Conservation (phyloP, 2,329 filamentous ascomycete species). For the Hymenoscyphus infarciens region DNA sequence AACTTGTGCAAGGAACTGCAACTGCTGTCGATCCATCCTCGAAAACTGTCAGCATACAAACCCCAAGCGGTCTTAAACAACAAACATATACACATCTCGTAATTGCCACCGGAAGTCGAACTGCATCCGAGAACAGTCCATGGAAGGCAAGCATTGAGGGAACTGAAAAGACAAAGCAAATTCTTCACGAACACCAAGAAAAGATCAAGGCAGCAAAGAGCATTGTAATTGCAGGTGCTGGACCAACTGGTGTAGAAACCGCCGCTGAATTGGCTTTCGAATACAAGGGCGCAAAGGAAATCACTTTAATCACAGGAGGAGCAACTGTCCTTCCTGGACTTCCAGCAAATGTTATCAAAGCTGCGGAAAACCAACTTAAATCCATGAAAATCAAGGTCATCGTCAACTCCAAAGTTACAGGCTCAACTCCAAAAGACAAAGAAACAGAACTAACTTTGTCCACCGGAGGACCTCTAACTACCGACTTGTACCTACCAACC, state of each 20-base stretch:
- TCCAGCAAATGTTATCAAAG: constrained; percentile 20
- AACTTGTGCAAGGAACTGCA: constrained; percentile 50
- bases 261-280: constrained; percentile 34
- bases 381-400: constrained; percentile 50
- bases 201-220: constrained; percentile 24
- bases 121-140: constrained; percentile 41
- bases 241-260: constrained; percentile 34
- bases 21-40: constrained; percentile 40
- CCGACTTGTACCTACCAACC: constrained; percentile 56
- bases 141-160: constrained; percentile 44
- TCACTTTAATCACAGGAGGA: constrained; percentile 27
- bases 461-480: constrained; percentile 45
- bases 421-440: constrained; percentile 40
- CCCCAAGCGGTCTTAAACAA: constrained; percentile 33
- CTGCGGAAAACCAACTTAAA: constrained; percentile 47
- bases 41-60: constrained; percentile 42
- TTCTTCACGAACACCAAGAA: constrained; percentile 31
- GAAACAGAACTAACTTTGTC: constrained; percentile 46
- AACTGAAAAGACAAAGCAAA: constrained; percentile 35
- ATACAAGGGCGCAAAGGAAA: constrained; percentile 24
- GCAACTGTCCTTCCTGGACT: constrained; percentile 21
- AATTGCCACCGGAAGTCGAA: constrained; percentile 34
- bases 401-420: constrained; percentile 41
- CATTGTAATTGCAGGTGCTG: constrained; percentile 34
- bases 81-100: constrained; percentile 46